Base-by-base conservation (phyloP, 2,329 filamentous ascomycete species). In the Amesomyces nigricolor region DNA sequence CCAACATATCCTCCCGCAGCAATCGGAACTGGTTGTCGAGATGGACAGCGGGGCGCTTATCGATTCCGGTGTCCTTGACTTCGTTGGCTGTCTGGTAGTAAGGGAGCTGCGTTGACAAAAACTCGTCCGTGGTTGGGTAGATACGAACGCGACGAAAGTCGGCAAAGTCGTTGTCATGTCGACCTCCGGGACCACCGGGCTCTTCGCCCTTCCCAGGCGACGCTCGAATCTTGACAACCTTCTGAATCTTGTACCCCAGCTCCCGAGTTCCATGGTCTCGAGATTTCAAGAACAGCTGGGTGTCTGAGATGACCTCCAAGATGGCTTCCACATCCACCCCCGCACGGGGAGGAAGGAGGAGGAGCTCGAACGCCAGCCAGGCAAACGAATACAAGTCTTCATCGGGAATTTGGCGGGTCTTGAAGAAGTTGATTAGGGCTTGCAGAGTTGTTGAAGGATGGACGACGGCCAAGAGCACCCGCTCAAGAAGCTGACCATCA, bases 21-120 rank as follows among this genome's bases (percentile, higher is more conserved):
- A 90, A 75, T 0, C 87, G 83, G 60, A 87, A 91, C 50, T 89
- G 83, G 63, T 86, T 88, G 62, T 88, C 87, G 0, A 88, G 67
- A 64, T 89, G 83, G 0, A 71, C 67, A 0, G 68, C 68, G 0
- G 76, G 66, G 1, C 81, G 75, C 0, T 66, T 61, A 1, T 71
- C 56, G 11, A 64, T 32, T 1, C 71, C 54, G 0, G 67, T 57
- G 1, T 79, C 68, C 1, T 72, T 67, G 0, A 86, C 70, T 1
- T 79, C 78, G 4, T 76, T 71, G 0, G 78, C 75, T 0, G 70
- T 74, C 6, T 78, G 77, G 44, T 83, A 81, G 65, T 82, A 89
- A 0, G 80, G 75, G 22, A 66, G 64, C 3, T 78, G 73, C 0
- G 65, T 73, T 0, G 77, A 85, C 0, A 73, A 56, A 1, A 90